Conservation (phyloP, 2,329 filamentous ascomycete species). For the Cordyceps tenuipes region DNA sequence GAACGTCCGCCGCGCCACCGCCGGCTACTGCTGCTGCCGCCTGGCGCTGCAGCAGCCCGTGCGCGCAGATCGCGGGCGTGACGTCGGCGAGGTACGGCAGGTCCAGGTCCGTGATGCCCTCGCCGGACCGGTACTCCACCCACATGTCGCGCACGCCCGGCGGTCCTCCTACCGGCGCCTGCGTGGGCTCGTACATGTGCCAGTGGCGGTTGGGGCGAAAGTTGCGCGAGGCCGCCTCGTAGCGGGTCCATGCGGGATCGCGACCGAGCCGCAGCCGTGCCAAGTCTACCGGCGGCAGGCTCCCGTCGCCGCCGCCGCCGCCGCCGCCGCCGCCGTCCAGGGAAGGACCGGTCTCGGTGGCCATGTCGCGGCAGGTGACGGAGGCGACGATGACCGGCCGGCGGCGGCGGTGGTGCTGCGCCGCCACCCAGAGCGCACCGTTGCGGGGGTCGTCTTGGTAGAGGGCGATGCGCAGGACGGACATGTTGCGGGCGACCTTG, state of each 20-base stretch:
- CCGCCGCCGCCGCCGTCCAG: slow-evolving; percentile 24
- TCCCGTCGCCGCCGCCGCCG: too few relatives aligned
- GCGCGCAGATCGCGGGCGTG: neutral
- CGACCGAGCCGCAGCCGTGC: slow-evolving; percentile 15
- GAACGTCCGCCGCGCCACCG: neutral
- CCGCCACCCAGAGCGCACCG: slow-evolving; percentile 27
- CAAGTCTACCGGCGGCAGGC: slow-evolving; percentile 21
- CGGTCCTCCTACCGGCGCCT: slow-evolving; percentile 10
- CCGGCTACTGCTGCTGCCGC: neutral
- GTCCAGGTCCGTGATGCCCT: neutral
- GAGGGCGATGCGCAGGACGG: slow-evolving; percentile 34
- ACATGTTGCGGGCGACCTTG: slow-evolving; percentile 33
- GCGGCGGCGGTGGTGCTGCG: slow-evolving; percentile 15
- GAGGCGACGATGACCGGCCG: slow-evolving; percentile 28
- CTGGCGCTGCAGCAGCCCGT: neutral
- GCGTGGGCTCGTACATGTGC: slow-evolving; percentile 23
- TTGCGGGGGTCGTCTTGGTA: slow-evolving; percentile 30
- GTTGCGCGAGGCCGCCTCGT: neutral
- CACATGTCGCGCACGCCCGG: slow-evolving; percentile 18
- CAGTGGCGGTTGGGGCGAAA: slow-evolving; percentile 19
- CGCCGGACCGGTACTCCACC: neutral
- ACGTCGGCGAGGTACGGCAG: slow-evolving; percentile 2
- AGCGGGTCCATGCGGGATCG: slow-evolving; percentile 24
- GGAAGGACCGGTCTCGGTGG: slow-evolving; percentile 23
- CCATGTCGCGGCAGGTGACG: slow-evolving; percentile 30